Base-by-base conservation (phyloP, 2,329 filamentous ascomycete genomes). In the Tricladium varicosporioides region DNA sequence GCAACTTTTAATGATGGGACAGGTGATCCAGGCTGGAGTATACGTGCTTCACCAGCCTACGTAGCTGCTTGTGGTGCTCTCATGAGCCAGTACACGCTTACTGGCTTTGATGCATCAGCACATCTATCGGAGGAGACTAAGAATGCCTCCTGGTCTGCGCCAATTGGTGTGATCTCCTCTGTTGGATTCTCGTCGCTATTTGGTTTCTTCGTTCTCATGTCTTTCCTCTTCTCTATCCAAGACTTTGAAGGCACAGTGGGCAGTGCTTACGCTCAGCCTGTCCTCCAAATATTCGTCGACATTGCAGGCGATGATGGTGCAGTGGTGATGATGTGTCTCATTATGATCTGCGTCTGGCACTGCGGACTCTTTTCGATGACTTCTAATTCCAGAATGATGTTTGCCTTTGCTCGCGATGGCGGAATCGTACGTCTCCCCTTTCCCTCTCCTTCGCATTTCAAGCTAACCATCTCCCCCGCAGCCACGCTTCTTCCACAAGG, bases 291-390 rank as follows among this genome's bases (percentile, higher is more conserved):
- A 42, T 73, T 85, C 16, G 73, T 84, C 13, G 81, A 84, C 62
- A 68, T 82, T 2, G 81, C 81, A 57, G 81, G 81, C 2, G 75
- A 81, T 54, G 71, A 79, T 48, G 80, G 81, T 3, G 82, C 81
- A 0, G 75, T 84, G 8, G 80, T 74, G 1, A 66, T 84, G 5
- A 83, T 84, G 69, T 75, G 72, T 0, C 69, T 84, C 13, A 74
- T 84, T 59, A 82, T 84, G 62, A 70, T 84, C 32, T 84, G 82
- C 55, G 79, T 84, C 2, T 85, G 82, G 82, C 82, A 84, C 65
- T 83, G 80, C 58, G 82, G 81, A 0, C 73, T 84, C 0, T 84
- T 85, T 65, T 78, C 75, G 51, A 74, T 85, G 73, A 84, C 81
- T 0, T 77, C 74, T 50, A 83, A 83, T 64, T 78, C 75, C 42